phyloP scores from a whole-genome alignment of 192 early-diverging fungal genomes.

The Backusella sp. region DNA sequence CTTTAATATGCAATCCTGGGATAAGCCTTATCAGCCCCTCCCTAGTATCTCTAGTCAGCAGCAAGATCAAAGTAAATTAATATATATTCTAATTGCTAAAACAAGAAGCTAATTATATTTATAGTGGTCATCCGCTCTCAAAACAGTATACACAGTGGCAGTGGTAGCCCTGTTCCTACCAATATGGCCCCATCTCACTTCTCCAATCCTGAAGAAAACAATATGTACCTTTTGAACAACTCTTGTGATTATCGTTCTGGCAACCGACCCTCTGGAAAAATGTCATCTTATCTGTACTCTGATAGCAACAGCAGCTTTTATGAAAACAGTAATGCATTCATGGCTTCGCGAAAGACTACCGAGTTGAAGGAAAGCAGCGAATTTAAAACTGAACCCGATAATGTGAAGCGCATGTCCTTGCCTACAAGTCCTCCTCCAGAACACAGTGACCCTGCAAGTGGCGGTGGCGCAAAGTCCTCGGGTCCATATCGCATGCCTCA shows the following conservation, averaged over 20 bases:
- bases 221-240: slow-evolving; percentile 26
- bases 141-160: slow-evolving; percentile 15
- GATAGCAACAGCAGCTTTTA: background rate
- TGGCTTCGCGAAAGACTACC: background rate
- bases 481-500: background rate
- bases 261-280: background rate
- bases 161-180: slow-evolving; percentile 25
- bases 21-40: slow-evolving; percentile 20
- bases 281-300: background rate
- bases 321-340: background rate
- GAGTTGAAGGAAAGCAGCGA: background rate
- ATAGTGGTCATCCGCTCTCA: slow-evolving; percentile 10
- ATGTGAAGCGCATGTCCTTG: slow-evolving; percentile 4
- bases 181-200: background rate
- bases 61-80: slow-evolving; percentile 16
- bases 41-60: slow-evolving; percentile 14
- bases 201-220: slow-evolving; percentile 12
- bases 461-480: background rate
- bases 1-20: slow-evolving; percentile 22
- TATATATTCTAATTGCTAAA: no score
- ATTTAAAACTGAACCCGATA: background rate
- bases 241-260: slow-evolving; percentile 26
- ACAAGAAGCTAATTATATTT: background rate
- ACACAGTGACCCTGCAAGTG: background rate
- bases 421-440: slow-evolving; percentile 22